phyloP scores from a whole-genome alignment of 176 grass and related monocot genomes.

The Thalia dealbata region DNA sequence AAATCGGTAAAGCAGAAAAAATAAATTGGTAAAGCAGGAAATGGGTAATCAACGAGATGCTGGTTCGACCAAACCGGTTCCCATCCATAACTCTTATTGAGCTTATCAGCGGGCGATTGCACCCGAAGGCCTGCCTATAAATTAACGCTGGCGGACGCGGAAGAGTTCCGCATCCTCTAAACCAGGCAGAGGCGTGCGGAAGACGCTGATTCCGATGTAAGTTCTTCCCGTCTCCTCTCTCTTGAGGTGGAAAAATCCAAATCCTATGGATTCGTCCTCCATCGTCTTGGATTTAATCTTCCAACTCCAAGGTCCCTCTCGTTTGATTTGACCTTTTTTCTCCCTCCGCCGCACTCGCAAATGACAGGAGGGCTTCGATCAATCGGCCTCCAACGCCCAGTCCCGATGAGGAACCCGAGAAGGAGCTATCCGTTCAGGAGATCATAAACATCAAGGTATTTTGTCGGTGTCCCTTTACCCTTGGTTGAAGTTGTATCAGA shows the following conservation, averaged over 20 bases:
- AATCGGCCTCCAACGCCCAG: constrained; percentile 82
- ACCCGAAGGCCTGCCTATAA: not conserved
- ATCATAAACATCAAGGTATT: constrained; percentile 90
- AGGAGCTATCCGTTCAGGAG: constrained; percentile 66
- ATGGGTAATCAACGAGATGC: not conserved
- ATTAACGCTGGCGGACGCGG: not conserved
- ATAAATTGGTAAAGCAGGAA: no score
- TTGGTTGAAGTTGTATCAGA: not conserved
- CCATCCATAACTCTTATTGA: not conserved
- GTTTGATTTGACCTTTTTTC: not conserved
- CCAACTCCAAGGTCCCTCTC: not conserved
- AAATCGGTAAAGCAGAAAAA: no score
- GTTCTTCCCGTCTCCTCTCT: not conserved
- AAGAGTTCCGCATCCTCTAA: not conserved
- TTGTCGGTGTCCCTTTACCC: not conserved
- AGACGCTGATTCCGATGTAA: not conserved
- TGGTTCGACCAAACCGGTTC: not conserved
- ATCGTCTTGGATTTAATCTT: not conserved
- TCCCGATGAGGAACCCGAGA: constrained; percentile 45
- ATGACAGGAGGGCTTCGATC: constrained; percentile 73
- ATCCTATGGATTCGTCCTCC: no score
- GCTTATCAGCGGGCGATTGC: not conserved
- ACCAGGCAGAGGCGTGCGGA: not conserved
- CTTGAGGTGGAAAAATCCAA: not conserved
- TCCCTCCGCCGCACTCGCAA: not conserved